phyloP scores from a whole-genome alignment of 2,329 filamentous ascomycete genomes.

The Teratosphaeria pseudoeucalypti region DNA sequence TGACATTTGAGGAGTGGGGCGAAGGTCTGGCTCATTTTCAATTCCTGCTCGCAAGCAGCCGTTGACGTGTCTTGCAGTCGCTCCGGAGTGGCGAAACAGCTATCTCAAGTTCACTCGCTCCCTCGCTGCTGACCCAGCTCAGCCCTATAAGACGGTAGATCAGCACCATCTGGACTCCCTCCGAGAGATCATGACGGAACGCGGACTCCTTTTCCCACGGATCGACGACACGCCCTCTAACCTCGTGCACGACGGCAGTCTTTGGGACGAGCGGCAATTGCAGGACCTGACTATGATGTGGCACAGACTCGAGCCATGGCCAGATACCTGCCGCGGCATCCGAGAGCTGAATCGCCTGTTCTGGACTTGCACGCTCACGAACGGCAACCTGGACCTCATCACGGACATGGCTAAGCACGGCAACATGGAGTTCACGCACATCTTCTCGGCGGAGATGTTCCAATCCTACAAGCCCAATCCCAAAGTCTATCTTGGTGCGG shows the following conservation, averaged over 20 bases:
- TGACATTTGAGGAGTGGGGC: constrained; percentile 1
- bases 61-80: constrained; percentile 4
- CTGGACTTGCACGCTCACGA: constrained; percentile 58
- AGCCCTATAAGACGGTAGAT: constrained; percentile 58
- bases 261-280: constrained; percentile 42
- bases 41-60: neutral
- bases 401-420: constrained; percentile 51
- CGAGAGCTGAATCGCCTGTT: constrained; percentile 40
- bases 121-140: constrained; percentile 43
- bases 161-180: constrained; percentile 58
- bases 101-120: constrained; percentile 38
- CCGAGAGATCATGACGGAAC: constrained; percentile 44
- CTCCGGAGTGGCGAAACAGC: constrained; percentile 56
- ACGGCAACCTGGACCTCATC: constrained; percentile 59
- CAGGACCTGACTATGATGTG: constrained; percentile 48
- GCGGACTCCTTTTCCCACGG: constrained; percentile 21
- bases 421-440: constrained; percentile 48
- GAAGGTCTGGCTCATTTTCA: neutral
- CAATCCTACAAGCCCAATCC: constrained; percentile 63
- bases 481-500: constrained; percentile 58
- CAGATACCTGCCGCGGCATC: constrained; percentile 52
- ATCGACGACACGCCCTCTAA: constrained; percentile 3
- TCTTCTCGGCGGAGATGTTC: constrained; percentile 62
- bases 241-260: constrained; percentile 24
- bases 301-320: constrained; percentile 63